Percentiles rank a stretch among this genome's conserved stretches.
Evolutionary conservation across 805 yeast genomes (phyloP).

Genomic region (Wickerhamomyces hampshirensis): DNA sequence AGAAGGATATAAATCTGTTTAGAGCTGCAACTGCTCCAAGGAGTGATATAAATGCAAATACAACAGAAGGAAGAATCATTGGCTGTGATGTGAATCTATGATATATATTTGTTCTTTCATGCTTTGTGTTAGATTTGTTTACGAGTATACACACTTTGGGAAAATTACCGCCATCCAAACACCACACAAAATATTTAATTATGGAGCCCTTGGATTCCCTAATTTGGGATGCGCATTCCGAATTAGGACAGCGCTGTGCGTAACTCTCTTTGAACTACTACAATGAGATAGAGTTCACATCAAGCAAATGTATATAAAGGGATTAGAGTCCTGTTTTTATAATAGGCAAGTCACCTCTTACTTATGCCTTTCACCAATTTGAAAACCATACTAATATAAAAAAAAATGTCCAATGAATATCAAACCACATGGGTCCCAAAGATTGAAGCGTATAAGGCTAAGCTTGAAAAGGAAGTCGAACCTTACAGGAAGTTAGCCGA

Average conservation of each 20-base stretch:
- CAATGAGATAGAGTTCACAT: too few species aligned
- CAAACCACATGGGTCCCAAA: conserved; percentile 19
- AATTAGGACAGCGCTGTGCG: conserved; percentile 4
- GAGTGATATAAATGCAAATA: conserved; percentile 17
- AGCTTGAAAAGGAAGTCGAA: conserved; percentile 15
- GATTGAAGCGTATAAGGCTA: conserved; percentile 17
- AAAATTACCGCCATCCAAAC: not conserved
- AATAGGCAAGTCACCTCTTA: too few species aligned
- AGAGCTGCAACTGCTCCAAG: conserved; percentile 16
- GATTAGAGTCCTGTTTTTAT: not conserved
- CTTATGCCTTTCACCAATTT: too few species aligned
- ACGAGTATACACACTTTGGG: too few species aligned
- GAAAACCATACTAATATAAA: too few species aligned
- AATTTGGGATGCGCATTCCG: conserved; percentile 1
- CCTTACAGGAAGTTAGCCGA: conserved; percentile 16
- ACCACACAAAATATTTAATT: conserved; percentile 1
- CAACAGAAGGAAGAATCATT: conserved; percentile 20
- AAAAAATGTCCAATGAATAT: too few species aligned
- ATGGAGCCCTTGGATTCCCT: not conserved
- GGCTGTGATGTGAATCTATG: not conserved
- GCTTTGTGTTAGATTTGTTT: not conserved
- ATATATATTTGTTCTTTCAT: not conserved
- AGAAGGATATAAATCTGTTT: conserved; percentile 16
- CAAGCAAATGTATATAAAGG: not conserved
- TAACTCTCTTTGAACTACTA: not conserved